Evolutionary conservation across 768 basidiomycete genomes (phyloP).

Genomic region (Agaricus sinodeliciosus): DNA sequence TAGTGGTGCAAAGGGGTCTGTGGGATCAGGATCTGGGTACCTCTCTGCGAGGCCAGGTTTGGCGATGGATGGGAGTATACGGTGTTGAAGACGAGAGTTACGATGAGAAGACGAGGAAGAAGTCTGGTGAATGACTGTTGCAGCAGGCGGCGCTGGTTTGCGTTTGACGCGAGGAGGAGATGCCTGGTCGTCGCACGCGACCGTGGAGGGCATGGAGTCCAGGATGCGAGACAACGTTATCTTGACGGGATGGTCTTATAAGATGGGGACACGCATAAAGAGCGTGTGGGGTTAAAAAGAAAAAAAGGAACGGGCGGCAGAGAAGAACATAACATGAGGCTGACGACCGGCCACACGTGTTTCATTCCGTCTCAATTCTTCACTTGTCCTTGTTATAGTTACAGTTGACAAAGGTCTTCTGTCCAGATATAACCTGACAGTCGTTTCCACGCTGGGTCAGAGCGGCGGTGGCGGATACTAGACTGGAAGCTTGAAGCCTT

Average conservation of each 20-base stretch:
- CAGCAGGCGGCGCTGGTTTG: constrained; percentile 44
- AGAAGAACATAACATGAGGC: constrained; percentile 8
- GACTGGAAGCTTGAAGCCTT: too few species aligned
- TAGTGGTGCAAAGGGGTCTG: constrained; percentile 66
- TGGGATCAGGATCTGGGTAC: constrained; percentile 63
- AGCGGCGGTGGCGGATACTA: too few species aligned
- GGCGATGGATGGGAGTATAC: not conserved
- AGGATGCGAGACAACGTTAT: not conserved
- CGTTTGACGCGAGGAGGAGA: constrained; percentile 32
- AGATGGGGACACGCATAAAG: not conserved
- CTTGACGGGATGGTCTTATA: not conserved
- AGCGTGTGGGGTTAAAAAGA: not conserved
- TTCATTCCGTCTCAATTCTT: not conserved
- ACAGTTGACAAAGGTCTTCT: not conserved
- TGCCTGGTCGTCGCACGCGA: not conserved
- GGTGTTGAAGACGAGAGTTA: not conserved
- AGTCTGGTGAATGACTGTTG: constrained; percentile 6
- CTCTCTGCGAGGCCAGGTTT: constrained; percentile 39
- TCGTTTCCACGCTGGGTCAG: not conserved
- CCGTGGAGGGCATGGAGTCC: not conserved
- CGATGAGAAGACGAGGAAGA: not conserved
- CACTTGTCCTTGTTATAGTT: not conserved
- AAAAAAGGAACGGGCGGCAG: not conserved
- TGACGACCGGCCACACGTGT: constrained; percentile 9
- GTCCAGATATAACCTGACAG: not conserved